Conservation (phyloP, 2,329 filamentous ascomycete species). For the Lachnellula occidentalis region DNA sequence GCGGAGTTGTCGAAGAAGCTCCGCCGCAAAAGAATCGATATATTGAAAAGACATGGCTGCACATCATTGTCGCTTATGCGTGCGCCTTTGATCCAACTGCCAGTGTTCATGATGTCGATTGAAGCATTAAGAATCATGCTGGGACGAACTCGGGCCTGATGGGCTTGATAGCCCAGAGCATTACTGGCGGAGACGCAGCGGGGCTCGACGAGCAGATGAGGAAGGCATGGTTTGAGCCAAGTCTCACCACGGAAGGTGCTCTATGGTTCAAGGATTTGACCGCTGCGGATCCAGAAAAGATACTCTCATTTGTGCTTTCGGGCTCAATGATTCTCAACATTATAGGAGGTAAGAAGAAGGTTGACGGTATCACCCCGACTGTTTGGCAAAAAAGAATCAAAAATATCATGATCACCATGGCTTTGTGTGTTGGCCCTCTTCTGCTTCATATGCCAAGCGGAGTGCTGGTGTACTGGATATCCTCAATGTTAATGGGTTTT, state of each 20-base stretch:
- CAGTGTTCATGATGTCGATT: slow-evolving; percentile 41
- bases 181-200: background rate
- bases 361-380: background rate
- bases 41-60: slow-evolving; percentile 34
- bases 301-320: slow-evolving; percentile 44
- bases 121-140: slow-evolving; percentile 42
- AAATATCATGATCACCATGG: slow-evolving; percentile 32
- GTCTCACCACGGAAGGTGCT: slow-evolving; percentile 50
- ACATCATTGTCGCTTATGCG: slow-evolving; percentile 31
- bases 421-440: slow-evolving; percentile 35
- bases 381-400: slow-evolving; percentile 24
- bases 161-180: slow-evolving; percentile 29
- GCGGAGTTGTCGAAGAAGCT: slow-evolving; percentile 18
- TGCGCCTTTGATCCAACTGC: slow-evolving; percentile 35
- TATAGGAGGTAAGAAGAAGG: slow-evolving; percentile 5
- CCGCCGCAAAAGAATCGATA: slow-evolving; percentile 20
- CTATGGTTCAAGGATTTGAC: slow-evolving; percentile 57
- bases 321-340: slow-evolving; percentile 45
- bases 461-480: slow-evolving; percentile 46
- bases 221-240: slow-evolving; percentile 13
- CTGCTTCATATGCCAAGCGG: slow-evolving; percentile 38
- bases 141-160: slow-evolving; percentile 38
- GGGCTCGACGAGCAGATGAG: background rate
- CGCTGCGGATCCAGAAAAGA: slow-evolving; percentile 43
- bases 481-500: slow-evolving; percentile 37